These are phyloP conservation scores for Xylariaceae sp. DNA, from an alignment of 2,329 filamentous ascomycete species.

Conservation along the genomic window DNA sequence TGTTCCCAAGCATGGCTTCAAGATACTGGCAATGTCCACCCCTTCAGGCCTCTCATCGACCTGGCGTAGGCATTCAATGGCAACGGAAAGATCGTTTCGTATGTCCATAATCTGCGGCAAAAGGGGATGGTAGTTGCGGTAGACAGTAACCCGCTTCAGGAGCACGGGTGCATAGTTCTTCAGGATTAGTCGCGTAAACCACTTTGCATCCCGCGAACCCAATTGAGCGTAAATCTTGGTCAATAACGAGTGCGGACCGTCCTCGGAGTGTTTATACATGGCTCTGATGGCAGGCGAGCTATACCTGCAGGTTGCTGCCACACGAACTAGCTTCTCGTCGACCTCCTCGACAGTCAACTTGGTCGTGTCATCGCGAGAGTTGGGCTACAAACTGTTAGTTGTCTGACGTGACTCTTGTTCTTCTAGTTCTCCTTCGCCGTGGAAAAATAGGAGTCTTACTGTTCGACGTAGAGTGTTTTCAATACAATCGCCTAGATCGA, in stretches of 20 bases:
- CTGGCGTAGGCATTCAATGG: slow-evolving; percentile 49
- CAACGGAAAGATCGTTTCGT: slow-evolving; percentile 60
- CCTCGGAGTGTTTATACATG: slow-evolving; percentile 24
- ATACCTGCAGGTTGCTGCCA: slow-evolving; percentile 65
- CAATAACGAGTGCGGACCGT: slow-evolving; percentile 42
- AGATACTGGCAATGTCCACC: slow-evolving; percentile 24
- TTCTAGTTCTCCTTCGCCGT: background rate
- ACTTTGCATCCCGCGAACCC: slow-evolving; percentile 70
- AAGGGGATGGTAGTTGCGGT: slow-evolving; percentile 60
- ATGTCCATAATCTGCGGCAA: slow-evolving; percentile 66
- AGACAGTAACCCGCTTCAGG: slow-evolving; percentile 52
- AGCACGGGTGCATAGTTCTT: slow-evolving; percentile 67
- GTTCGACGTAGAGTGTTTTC: slow-evolving; percentile 58
- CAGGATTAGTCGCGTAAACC: slow-evolving; percentile 75
- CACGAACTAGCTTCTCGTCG: slow-evolving; percentile 56
- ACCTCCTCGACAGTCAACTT: slow-evolving; percentile 67
- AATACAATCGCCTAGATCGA: slow-evolving; percentile 68
- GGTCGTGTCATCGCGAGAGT: slow-evolving; percentile 32
- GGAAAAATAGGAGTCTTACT: slow-evolving; percentile 36
- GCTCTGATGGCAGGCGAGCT: slow-evolving; percentile 59
- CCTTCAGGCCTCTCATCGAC: slow-evolving; percentile 23
- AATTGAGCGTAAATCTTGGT: slow-evolving; percentile 54
- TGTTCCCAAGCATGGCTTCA: slow-evolving; percentile 53
- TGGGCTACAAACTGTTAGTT: slow-evolving; percentile 40
- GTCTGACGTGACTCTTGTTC: background rate